phyloP scores from a whole-genome alignment of 108 stramenopile genomes.

The Cylindrotheca closterium region DNA sequence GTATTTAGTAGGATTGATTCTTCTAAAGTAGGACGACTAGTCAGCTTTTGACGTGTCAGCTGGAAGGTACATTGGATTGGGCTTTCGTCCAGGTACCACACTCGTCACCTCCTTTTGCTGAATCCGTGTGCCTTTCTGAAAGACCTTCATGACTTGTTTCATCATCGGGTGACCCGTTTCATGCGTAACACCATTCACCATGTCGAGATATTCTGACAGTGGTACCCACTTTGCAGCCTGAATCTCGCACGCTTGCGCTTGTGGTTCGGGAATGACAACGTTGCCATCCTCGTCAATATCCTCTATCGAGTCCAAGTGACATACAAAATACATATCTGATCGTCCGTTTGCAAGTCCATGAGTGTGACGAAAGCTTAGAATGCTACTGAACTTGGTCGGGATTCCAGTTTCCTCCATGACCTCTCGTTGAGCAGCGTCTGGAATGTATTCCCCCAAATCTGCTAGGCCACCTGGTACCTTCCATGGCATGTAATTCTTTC shows the following conservation, averaged over 20 bases:
- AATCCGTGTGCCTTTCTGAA: slow-evolving; percentile 49
- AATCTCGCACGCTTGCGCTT: slow-evolving; percentile 73
- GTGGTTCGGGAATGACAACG: slow-evolving; percentile 43
- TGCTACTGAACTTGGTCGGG: slow-evolving; percentile 45
- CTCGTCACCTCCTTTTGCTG: slow-evolving; percentile 55
- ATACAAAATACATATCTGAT: slow-evolving; percentile 79
- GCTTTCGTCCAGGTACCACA: slow-evolving; percentile 71
- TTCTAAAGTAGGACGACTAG: neutral
- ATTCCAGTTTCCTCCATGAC: slow-evolving; percentile 92
- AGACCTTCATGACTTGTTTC: slow-evolving; percentile 53
- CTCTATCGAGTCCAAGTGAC: slow-evolving; percentile 66
- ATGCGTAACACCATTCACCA: slow-evolving; percentile 51
- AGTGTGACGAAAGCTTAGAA: slow-evolving; percentile 82
- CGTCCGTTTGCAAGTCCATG: slow-evolving; percentile 72
- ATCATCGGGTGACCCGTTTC: slow-evolving; percentile 75
- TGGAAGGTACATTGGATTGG: slow-evolving; percentile 65
- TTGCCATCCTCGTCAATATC: slow-evolving; percentile 44
- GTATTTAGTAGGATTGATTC: neutral
- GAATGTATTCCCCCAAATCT: slow-evolving; percentile 81
- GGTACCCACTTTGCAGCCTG: slow-evolving; percentile 64
- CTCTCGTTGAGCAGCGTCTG: slow-evolving; percentile 75
- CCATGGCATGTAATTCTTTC: slow-evolving; percentile 79
- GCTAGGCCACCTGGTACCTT: slow-evolving; percentile 85
- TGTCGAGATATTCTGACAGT: slow-evolving; percentile 54
- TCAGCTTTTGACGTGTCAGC: neutral